Evolutionary conservation across 2,329 filamentous ascomycete species (phyloP), one percentile per base, ranked within the genome.

Genomic region (Paraphaeosphaeria minitans): DNA sequence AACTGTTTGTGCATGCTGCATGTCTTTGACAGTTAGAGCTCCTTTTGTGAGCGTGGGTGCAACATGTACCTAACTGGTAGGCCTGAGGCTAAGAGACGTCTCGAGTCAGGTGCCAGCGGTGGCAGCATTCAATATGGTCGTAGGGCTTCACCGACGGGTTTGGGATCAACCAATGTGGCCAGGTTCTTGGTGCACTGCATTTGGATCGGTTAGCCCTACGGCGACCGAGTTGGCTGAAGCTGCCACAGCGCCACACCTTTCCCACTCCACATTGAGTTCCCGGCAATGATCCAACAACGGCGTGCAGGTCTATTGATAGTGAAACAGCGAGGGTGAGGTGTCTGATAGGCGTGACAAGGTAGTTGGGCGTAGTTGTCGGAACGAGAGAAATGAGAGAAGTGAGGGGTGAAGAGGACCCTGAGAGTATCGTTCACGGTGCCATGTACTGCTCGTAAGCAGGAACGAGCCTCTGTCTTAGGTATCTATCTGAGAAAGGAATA

Each of bases 211-310:
- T 37, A 53, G 50, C 50, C 50, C 50, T 53, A 53, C 50, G 50
- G 49, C 49, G 49, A 51, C 49, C 49, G 49, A 51, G 24, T 22
- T 29, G 22, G 49, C 35, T 51, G 49, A 35, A 51, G 43, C 43
- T 46, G 22, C 43, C 43, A 29, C 21, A 41, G 22, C 35, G 31
- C 31, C 31, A 37, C 21, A 2, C 21, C 22, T 12, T 2, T 33
- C 35, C 7, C 43, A 21, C 22, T 16, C 50, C 16, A 42, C 24
- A 31, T 13, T 14, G 47, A 39, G 29, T 22, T 22, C 12, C 47
- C 12, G 22, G 47, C 19, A 37, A 19, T 22, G 10, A 22, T 53
- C 50, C 37, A 24, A 33, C 21, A 42, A 16, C 50, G 37, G 31
- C 35, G 37, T 53, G 37, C 50, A 31, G n/a, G 37, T 53, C 27